Evolutionary conservation across 495 filamentous ascomycete species (phyloP), one percentile per base, ranked within the genome.

Genomic region (Diplogelasinospora grovesii): DNA sequence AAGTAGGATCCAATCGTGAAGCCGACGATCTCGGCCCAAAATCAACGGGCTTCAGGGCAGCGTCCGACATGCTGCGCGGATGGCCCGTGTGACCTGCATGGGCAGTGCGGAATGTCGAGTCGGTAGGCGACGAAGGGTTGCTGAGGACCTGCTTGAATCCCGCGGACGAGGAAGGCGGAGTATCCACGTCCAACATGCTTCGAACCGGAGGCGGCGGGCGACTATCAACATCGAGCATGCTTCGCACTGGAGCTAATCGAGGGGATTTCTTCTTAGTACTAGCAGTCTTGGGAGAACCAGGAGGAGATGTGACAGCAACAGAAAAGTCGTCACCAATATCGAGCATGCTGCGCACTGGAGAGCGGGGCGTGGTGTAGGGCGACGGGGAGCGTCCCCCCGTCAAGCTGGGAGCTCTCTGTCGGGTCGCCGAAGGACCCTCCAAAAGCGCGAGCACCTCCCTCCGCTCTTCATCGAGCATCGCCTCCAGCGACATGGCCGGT

Each of bases 391-490:
- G 48, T 4, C 43, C 60, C 4, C 46, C 61, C 10, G 53, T 36
- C n/a, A 60, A 55, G 25, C 61, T 63, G 25, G 59, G 44, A 41
- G 63, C 59, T 32, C 56, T 53, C 46, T 65, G 49, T 40, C 55
- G 62, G 41, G 32, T 46, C 39, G 41, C 65, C 58, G 58, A 27
- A 19, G 14, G n/a, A 25, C 49, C 51, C 46, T 82, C 75, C 14
- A 86, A 61, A 30, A 84, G 61, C 40, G 73, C 76, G 49, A 86
- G 66, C 28, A 87, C 74, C 62, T 83, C 83, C 42, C 69, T 70
- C 31, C 79, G 71, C 65, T 88, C 83, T 61, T 86, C 78, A 53
- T 86, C 82, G 31, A 85, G 68, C 37, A 79, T 76, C 16, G 77
- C 69, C 66, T 86, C 81, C 42, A 85, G 73, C 46, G 83, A 85